Conservation (phyloP, 495 filamentous ascomycete genomes). For the Talaromyces borbonicus region DNA sequence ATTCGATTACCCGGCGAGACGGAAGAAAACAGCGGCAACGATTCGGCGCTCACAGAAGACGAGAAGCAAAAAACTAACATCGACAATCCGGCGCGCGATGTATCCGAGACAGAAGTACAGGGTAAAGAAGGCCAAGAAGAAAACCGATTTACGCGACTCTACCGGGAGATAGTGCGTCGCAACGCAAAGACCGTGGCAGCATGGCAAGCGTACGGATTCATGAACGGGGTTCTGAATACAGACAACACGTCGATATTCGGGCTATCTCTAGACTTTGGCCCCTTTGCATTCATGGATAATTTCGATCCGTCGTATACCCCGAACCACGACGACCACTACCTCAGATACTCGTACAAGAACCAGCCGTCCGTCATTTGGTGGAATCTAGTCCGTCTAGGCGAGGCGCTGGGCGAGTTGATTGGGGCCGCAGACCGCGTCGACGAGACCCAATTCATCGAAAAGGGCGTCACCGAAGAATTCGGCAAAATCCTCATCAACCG, state of each 20-base stretch:
- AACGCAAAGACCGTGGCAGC: slow-evolving; percentile 85
- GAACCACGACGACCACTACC: slow-evolving; percentile 85
- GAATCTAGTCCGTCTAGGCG: slow-evolving; percentile 89
- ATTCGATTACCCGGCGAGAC: slow-evolving; percentile 19
- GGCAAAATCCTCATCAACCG: slow-evolving; percentile 61
- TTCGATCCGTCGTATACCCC: slow-evolving; percentile 93
- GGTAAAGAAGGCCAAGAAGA: slow-evolving; percentile 56
- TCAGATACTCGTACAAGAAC: slow-evolving; percentile 86
- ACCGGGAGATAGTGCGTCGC: slow-evolving; percentile 73
- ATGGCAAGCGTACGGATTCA: slow-evolving; percentile 97
- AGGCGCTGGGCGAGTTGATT: slow-evolving; percentile 81
- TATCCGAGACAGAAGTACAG: slow-evolving; percentile 49
- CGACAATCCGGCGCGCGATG: slow-evolving; percentile 32
- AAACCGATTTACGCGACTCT: slow-evolving; percentile 80
- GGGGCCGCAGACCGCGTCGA: slow-evolving; percentile 63
- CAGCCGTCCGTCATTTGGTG: slow-evolving; percentile 97
- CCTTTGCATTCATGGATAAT: slow-evolving; percentile 92
- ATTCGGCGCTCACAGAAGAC: no score
- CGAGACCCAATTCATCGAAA: slow-evolving; percentile 52
- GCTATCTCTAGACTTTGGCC: slow-evolving; percentile 84
- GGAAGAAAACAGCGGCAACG: slow-evolving; percentile 31
- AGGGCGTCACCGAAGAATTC: slow-evolving; percentile 59
- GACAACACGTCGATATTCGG: slow-evolving; percentile 93
- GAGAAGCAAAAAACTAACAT: slow-evolving; percentile 18
- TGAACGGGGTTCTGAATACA: slow-evolving; percentile 93